phyloP scores from a whole-genome alignment of 768 basidiomycete species.

The Podaxis rugospora region DNA sequence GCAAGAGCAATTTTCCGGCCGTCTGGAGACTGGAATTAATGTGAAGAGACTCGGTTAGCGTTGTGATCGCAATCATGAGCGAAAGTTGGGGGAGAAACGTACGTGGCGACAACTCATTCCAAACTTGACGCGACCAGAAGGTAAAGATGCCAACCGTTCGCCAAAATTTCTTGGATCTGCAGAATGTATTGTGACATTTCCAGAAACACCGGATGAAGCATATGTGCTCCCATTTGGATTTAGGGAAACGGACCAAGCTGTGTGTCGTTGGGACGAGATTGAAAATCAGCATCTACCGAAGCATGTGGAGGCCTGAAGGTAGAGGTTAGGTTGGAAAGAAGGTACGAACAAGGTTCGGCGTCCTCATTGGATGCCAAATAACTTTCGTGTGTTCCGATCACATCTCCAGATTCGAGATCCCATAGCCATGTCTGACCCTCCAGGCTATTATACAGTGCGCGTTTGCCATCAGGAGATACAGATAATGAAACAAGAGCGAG shows the following conservation, averaged over 20 bases:
- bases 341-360: constrained; percentile 64
- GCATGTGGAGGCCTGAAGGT: constrained; percentile 11
- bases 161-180: constrained; percentile 66
- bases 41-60: neutral
- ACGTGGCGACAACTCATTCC: constrained; percentile 75
- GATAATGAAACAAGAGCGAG: constrained; percentile 84
- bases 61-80: neutral
- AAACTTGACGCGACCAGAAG: constrained; percentile 71
- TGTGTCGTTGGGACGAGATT: neutral
- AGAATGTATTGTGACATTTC: constrained; percentile 72
- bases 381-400: constrained; percentile 69
- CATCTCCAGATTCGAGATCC: constrained; percentile 60
- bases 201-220: constrained; percentile 67
- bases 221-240: constrained; percentile 72
- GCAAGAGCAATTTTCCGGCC: constrained; percentile 79
- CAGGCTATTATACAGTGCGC: constrained; percentile 74
- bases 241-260: constrained; percentile 84
- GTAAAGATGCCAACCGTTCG: constrained; percentile 47
- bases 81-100: constrained; percentile 17
- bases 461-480: constrained; percentile 57
- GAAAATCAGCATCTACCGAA: constrained; percentile 7
- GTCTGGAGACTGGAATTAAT: constrained; percentile 72
- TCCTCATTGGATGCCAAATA: constrained; percentile 55
- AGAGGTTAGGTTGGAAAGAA: neutral
- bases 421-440: constrained; percentile 80